Conservation (phyloP, 2,329 filamentous ascomycete species). For the Eutypella sp. region DNA sequence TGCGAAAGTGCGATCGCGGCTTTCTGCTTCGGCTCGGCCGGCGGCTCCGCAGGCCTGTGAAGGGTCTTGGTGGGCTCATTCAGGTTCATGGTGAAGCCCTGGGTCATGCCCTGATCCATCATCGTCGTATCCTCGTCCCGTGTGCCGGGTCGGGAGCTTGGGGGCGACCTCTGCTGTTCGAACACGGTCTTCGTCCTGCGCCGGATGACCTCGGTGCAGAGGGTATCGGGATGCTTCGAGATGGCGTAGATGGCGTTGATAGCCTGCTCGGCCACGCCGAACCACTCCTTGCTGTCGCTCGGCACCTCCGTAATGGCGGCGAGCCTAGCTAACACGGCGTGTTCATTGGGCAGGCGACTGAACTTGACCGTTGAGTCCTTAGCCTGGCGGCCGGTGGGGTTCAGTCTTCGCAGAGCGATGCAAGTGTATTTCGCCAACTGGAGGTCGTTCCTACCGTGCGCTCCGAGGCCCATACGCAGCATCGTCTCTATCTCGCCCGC, state of each 20-base stretch:
- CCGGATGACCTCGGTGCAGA: conserved; percentile 86
- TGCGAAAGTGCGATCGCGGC: conserved; percentile 78
- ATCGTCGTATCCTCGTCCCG: conserved; percentile 37
- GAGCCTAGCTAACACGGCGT: conserved; percentile 76
- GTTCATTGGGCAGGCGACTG: conserved; percentile 82
- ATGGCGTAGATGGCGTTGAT: conserved; percentile 92
- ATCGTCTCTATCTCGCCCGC: conserved; percentile 94
- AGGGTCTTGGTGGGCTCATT: conserved; percentile 28
- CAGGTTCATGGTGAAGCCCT: conserved; percentile 24
- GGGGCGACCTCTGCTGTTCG: conserved; percentile 33
- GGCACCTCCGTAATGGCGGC: conserved; percentile 80
- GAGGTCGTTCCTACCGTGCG: conserved; percentile 74
- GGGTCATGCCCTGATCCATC: conserved; percentile 31
- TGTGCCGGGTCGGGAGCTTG: conserved; percentile 41
- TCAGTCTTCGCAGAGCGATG: conserved; percentile 86
- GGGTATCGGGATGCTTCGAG: conserved; percentile 86
- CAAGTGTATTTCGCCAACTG: conserved; percentile 93
- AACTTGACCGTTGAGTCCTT: conserved; percentile 66
- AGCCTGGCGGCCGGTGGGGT: conserved; percentile 73
- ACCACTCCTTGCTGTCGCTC: conserved; percentile 93
- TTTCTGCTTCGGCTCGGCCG: conserved; percentile 53
- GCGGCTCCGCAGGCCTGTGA: conserved; percentile 21
- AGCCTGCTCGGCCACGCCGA: conserved; percentile 91
- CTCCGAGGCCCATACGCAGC: conserved; percentile 81
- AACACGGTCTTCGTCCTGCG: conserved; percentile 84